A percentile compares a stretch with the other conserved stretches of the same genome.
These are phyloP conservation scores for Acarospora socialis DNA, from an alignment of 2,329 filamentous ascomycete species.

Conservation along the genomic window DNA sequence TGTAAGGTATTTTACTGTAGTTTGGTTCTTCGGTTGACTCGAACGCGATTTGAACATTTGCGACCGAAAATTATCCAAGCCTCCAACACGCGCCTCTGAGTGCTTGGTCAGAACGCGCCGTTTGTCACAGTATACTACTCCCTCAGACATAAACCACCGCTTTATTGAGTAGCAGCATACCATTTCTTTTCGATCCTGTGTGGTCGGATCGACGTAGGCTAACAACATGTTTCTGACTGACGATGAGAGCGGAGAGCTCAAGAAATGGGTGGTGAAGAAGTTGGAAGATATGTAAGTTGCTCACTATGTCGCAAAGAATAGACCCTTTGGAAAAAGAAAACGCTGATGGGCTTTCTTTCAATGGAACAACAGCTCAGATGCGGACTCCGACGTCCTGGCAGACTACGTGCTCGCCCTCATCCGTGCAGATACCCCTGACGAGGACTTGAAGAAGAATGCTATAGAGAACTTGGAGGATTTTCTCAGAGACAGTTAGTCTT, in stretches of 20 bases:
- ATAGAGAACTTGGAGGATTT: conserved; percentile 45
- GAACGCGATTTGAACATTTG: no score
- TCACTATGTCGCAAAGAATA: background rate
- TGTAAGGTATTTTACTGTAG: no score
- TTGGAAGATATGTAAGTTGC: conserved; percentile 41
- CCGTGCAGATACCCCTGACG: conserved; percentile 39
- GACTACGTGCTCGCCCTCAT: conserved; percentile 48
- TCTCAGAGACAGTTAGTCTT: conserved; percentile 8
- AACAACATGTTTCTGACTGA: conserved; percentile 40
- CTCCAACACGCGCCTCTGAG: no score
- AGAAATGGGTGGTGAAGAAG: conserved; percentile 44
- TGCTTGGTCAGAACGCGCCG: no score
- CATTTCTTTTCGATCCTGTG: background rate
- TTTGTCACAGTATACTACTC: no score
- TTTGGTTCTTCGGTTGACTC: no score
- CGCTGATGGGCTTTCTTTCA: conserved; percentile 5
- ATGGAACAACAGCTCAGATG: conserved; percentile 36
- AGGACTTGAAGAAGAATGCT: conserved; percentile 37
- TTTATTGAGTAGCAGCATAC: conserved; percentile 1
- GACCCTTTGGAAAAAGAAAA: conserved; percentile 3
- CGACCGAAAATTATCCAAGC: no score
- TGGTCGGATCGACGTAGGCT: background rate
- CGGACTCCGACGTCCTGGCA: conserved; percentile 45
- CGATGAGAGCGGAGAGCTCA: conserved; percentile 37
- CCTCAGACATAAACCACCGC: no score